Conservation (phyloP, 2,329 filamentous ascomycete species). For the Phialophora macrospora region DNA sequence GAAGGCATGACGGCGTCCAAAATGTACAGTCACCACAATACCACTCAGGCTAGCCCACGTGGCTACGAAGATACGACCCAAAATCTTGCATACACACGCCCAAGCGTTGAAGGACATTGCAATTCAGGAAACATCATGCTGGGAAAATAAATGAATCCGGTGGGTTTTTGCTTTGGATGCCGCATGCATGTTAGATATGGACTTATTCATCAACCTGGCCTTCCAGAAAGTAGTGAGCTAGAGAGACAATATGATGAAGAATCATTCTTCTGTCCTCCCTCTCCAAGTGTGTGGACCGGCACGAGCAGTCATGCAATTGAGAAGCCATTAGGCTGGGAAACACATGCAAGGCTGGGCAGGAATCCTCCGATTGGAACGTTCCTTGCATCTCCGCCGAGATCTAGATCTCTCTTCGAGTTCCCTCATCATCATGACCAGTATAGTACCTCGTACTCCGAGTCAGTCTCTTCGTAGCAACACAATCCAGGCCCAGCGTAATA, state of each 20-base stretch:
- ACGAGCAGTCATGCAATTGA: neutral
- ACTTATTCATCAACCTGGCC: neutral
- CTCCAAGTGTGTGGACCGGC: neutral
- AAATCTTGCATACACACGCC: slow-evolving; percentile 30
- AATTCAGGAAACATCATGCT: neutral
- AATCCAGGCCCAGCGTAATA: neutral
- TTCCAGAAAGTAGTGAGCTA: neutral
- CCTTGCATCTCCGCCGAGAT: neutral
- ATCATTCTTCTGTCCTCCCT: neutral
- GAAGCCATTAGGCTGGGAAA: neutral
- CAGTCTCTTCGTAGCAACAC: neutral
- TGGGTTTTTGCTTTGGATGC: neutral
- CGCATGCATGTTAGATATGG: neutral
- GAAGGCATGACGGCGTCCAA: slow-evolving; percentile 30
- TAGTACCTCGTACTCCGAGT: too few relatives aligned
- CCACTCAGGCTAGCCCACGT: slow-evolving; percentile 11
- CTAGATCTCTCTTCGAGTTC: neutral
- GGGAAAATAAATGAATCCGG: neutral
- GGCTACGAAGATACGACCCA: slow-evolving; percentile 10
- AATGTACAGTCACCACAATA: slow-evolving; percentile 32
- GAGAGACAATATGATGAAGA: neutral
- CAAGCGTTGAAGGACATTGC: slow-evolving; percentile 15
- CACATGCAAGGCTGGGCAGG: neutral
- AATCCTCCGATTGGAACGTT: neutral
- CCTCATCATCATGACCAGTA: neutral